A percentile compares a stretch with the other conserved stretches of the same genome.
These are phyloP conservation scores for Fonsecaea pedrosoi DNA, from an alignment of 2,329 filamentous ascomycete species.

Conservation along the genomic window DNA sequence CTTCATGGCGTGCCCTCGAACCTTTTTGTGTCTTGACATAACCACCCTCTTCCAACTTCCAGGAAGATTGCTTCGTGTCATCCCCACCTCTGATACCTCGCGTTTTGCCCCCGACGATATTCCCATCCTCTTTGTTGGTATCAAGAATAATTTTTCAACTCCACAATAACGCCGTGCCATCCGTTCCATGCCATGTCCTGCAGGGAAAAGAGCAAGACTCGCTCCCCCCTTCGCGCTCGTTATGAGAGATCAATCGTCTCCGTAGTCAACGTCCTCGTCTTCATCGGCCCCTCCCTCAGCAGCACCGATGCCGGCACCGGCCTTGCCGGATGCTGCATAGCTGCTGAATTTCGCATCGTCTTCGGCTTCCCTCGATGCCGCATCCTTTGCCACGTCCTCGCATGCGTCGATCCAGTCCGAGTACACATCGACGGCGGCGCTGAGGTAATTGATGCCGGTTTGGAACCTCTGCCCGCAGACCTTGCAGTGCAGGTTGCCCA, in stretches of 20 bases:
- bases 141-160: neutral
- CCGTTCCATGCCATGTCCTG: neutral
- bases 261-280: slow-evolving; percentile 54
- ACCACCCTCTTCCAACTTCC: neutral
- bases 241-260: slow-evolving; percentile 44
- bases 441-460: slow-evolving; percentile 86
- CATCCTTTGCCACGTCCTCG: slow-evolving; percentile 72
- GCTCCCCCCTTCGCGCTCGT: neutral
- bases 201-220: neutral
- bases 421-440: slow-evolving; percentile 89
- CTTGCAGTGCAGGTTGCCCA: slow-evolving; percentile 86
- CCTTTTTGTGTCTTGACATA: neutral
- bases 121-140: neutral
- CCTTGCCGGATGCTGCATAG: slow-evolving; percentile 41
- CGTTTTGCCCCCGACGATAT: neutral
- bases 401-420: slow-evolving; percentile 98
- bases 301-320: slow-evolving; percentile 39
- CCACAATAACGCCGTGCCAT: neutral
- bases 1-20: neutral
- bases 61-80: neutral
- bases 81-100: neutral
- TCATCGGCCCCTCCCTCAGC: slow-evolving; percentile 39
- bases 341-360: slow-evolving; percentile 40
- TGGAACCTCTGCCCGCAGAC: slow-evolving; percentile 94
- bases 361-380: slow-evolving; percentile 46